Conservation (phyloP, 2,329 filamentous ascomycete species). For the Alternaria hordeiaustralica region DNA sequence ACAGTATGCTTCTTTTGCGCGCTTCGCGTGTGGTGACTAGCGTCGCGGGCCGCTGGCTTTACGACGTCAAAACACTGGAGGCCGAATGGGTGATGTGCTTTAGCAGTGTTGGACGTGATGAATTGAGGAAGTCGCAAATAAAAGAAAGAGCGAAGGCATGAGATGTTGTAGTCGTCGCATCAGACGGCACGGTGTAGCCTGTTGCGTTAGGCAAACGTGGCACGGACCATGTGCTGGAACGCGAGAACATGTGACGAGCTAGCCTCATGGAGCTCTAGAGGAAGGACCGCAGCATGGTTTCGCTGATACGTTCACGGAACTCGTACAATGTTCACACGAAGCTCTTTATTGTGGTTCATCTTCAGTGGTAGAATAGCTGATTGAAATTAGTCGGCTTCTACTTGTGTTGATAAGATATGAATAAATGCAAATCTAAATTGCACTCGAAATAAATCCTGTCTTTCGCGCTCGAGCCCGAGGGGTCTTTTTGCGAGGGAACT, state of each 20-base stretch:
- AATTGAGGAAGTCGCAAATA: neutral
- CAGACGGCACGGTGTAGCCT: conserved; percentile 1
- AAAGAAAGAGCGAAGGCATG: neutral
- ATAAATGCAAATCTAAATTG: too few species aligned
- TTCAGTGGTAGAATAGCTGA: too few species aligned
- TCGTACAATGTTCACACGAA: neutral
- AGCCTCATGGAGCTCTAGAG: neutral
- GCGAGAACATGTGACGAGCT: conserved; percentile 5
- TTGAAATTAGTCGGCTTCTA: too few species aligned
- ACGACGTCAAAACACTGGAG: neutral
- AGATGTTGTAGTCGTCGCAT: neutral
- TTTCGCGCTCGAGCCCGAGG: too few species aligned
- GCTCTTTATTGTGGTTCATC: too few species aligned
- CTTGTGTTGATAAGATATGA: too few species aligned
- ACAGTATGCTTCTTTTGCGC: neutral
- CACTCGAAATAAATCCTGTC: too few species aligned
- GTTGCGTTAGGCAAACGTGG: conserved; percentile 13
- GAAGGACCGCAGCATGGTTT: neutral
- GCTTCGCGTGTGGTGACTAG: neutral
- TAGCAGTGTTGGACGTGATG: neutral
- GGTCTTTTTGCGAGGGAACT: too few species aligned
- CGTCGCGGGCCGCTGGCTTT: neutral
- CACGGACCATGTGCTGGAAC: neutral
- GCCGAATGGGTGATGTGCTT: too few species aligned
- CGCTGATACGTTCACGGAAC: too few species aligned